These are phyloP conservation scores for Coemansia sp. DNA, from an alignment of 192 early-diverging fungal species.

Conservation along the genomic window DNA sequence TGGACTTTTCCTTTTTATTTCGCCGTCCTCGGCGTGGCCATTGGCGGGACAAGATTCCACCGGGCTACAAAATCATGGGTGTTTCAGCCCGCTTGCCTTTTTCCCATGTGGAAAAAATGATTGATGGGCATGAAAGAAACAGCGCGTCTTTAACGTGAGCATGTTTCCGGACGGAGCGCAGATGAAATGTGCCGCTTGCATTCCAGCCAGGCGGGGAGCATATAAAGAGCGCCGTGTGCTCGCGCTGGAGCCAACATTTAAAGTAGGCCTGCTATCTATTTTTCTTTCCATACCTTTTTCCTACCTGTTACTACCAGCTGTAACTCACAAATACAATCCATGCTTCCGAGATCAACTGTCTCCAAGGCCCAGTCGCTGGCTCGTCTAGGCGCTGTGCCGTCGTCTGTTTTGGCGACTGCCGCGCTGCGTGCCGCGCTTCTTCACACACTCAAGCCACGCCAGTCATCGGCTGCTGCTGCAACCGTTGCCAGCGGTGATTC, in stretches of 20 bases:
- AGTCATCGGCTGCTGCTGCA: constrained; percentile 36
- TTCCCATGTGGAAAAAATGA: constrained; percentile 7
- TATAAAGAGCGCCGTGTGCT: constrained; percentile 1
- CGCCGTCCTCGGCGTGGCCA: constrained; percentile 3
- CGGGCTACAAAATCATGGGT: constrained; percentile 8
- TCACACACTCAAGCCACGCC: constrained; percentile 51
- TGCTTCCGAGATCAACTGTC: constrained; percentile 46
- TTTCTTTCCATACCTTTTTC: constrained; percentile 3
- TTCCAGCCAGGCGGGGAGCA: not conserved
- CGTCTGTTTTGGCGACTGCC: constrained; percentile 15
- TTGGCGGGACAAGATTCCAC: constrained; percentile 10
- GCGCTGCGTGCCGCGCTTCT: constrained; percentile 41
- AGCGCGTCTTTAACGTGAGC: constrained; percentile 1
- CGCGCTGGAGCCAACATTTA: not conserved
- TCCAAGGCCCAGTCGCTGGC: constrained; percentile 38
- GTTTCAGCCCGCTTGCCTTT: constrained; percentile 6
- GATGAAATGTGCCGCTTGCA: not conserved
- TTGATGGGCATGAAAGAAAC: constrained; percentile 1
- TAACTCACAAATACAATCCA: constrained; percentile 3
- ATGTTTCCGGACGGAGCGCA: constrained; percentile 11
- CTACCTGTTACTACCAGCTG: constrained; percentile 2
- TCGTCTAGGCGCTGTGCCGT: constrained; percentile 14
- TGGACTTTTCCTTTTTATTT: constrained; percentile 3
- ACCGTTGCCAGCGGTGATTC: constrained; percentile 8
- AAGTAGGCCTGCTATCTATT: not conserved